These are phyloP conservation scores for Triangularia verruculosa DNA, from an alignment of 2,329 filamentous ascomycete genomes.

Conservation along the genomic window DNA sequence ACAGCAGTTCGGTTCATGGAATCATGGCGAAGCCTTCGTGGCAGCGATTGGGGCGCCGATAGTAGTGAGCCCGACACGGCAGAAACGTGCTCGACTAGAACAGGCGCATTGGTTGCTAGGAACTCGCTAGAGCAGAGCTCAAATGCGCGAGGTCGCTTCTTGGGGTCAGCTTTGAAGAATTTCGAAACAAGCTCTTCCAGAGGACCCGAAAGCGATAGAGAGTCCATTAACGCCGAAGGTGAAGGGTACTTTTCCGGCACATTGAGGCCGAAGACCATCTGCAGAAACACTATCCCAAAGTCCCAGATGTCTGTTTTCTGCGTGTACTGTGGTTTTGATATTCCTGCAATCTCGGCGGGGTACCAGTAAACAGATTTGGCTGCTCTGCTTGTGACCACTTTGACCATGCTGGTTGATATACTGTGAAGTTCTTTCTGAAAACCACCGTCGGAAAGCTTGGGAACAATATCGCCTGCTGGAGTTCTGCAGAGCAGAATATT, in stretches of 20 bases:
- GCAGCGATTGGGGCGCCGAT: conserved; percentile 42
- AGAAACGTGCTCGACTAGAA: conserved; percentile 48
- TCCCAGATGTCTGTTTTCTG: conserved; percentile 94
- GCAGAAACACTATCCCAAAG: conserved; percentile 83
- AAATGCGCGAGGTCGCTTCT: conserved; percentile 82
- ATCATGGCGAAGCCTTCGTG: conserved; percentile 56
- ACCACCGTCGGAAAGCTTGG: conserved; percentile 71
- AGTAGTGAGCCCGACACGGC: conserved; percentile 42
- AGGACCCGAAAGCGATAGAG: conserved; percentile 67
- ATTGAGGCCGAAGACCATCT: conserved; percentile 89
- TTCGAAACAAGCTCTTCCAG: conserved; percentile 77
- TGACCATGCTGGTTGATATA: conserved; percentile 52
- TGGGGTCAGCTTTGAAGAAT: conserved; percentile 81
- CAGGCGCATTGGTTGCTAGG: conserved; percentile 60
- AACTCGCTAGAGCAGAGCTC: conserved; percentile 65
- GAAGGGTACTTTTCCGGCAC: conserved; percentile 75
- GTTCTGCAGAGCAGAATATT: conserved; percentile 78
- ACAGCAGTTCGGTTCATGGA: conserved; percentile 54
- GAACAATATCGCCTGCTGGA: conserved; percentile 63
- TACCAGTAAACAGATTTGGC: conserved; percentile 80
- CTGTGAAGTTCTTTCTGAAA: conserved; percentile 67
- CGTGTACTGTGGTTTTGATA: conserved; percentile 60
- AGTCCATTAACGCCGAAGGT: conserved; percentile 69
- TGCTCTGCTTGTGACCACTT: conserved; percentile 52
- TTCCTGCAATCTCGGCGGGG: conserved; percentile 69